These are phyloP conservation scores for Geotrichum histeridarum DNA, from an alignment of 1,139 yeast genomes.

Conservation along the genomic window DNA sequence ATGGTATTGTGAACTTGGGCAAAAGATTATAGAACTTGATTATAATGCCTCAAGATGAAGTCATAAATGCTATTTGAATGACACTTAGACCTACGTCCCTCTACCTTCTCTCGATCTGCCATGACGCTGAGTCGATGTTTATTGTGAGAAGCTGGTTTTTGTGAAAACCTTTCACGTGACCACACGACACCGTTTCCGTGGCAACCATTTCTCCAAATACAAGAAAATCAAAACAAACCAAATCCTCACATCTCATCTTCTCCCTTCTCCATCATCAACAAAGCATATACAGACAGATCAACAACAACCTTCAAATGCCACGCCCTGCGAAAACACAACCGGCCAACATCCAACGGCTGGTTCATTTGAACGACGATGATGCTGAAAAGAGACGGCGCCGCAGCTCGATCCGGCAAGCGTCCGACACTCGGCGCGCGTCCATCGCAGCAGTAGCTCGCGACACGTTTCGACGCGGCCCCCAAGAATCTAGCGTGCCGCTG, in stretches of 20 bases:
- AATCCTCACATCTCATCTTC: not conserved
- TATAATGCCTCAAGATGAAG: too few species aligned
- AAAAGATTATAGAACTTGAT: too few species aligned
- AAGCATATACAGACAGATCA: not conserved
- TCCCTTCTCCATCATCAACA: not conserved
- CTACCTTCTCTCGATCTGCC: too few species aligned
- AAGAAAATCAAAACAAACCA: not conserved
- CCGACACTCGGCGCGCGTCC: constrained; percentile 13
- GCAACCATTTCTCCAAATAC: not conserved
- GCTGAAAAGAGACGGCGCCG: constrained; percentile 31
- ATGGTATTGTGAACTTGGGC: too few species aligned
- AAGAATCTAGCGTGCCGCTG: constrained; percentile 37
- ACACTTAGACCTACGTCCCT: too few species aligned
- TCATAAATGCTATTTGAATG: too few species aligned
- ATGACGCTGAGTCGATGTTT: too few species aligned
- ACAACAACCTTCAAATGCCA: not conserved
- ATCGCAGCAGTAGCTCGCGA: constrained; percentile 12
- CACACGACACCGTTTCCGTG: not conserved
- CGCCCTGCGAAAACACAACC: constrained; percentile 1
- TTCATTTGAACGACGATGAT: constrained; percentile 30
- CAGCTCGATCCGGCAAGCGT: constrained; percentile 17
- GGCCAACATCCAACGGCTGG: not conserved
- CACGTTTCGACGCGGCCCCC: constrained; percentile 5
- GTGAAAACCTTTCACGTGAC: not conserved
- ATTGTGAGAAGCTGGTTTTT: too few species aligned